Conservation (phyloP, 2,329 filamentous ascomycete species). For the Sporothrix inflata region DNA sequence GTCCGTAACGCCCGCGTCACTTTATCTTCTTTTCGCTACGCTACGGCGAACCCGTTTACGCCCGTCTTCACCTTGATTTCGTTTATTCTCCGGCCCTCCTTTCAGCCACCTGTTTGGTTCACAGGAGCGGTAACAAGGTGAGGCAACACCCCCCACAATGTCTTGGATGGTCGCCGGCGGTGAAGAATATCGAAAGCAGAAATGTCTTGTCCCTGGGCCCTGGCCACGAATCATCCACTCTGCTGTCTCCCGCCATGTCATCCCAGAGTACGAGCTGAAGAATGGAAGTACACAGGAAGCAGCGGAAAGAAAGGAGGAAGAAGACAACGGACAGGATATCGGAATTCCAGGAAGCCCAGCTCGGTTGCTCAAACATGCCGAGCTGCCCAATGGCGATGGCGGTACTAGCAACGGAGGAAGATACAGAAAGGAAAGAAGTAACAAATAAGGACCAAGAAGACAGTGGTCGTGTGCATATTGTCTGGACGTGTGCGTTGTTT, state of each 20-base stretch:
- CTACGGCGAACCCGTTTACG: neutral
- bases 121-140: neutral
- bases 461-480: neutral
- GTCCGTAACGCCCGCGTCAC: neutral
- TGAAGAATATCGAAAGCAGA: neutral
- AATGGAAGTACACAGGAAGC: too few relatives aligned
- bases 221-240: too few relatives aligned
- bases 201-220: neutral
- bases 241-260: too few relatives aligned
- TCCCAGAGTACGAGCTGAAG: neutral
- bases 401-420: neutral
- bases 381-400: conserved; percentile 7
- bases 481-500: neutral
- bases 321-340: neutral
- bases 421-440: neutral
- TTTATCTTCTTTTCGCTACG: neutral
- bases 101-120: neutral
- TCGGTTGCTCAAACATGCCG: conserved; percentile 26
- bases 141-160: conserved; percentile 13
- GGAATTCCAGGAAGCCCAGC: neutral
- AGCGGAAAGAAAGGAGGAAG: neutral
- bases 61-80: neutral
- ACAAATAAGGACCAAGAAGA: neutral
- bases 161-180: conserved; percentile 21
- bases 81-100: neutral